Evolutionary conservation across 202 grass and related monocot genomes (phyloP), one percentile per base, ranked within the genome.

Genomic region (Musa balbisiana): DNA sequence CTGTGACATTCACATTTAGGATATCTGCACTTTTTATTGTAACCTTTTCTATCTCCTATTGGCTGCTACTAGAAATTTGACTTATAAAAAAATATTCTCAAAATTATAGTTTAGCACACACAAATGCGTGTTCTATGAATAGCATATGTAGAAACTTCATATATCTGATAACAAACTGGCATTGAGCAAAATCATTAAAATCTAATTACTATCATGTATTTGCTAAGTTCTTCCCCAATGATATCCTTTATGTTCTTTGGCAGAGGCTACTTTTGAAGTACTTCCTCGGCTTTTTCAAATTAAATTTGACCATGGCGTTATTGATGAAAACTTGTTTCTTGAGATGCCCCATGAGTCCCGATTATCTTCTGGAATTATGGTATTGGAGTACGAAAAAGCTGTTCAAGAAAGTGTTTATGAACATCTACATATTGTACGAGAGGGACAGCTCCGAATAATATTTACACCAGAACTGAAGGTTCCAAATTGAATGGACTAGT

Each of bases 221-320:
- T 62, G 58, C 20, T 49, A 17, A 19, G 10, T 17, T 77, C 58
- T 62, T 62, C 0, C 4, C 13, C 20, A 62, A 62, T 17, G 10
- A 20, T 62, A 19, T 20, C 16, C 13, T 62, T 62, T 15, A 62
- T 19, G 17, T 79, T 51, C 62, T 83, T 27, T 55, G 63, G 51
- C 87, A 96, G 93, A 96, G 82, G 87, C 90, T 66, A 84, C 90
- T 26, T 87, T 76, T 83, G 93, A 96, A 85, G 87, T 96, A 81
- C 87, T 96, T 81, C 93, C 93, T 55, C 86, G 92, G 68, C 85
- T 96, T n/a, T 90, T 77, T 75, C 92, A 96, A 88, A 96, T 96
- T 80, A 88, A 91, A 84, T 96, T 96, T 83, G 93, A 96, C 73
- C 85, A 85, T 62, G 93, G 93, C 55, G 85, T 96, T 65, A 83